Base-by-base conservation (phyloP, 129 eudicot genomes). In the Flaveria brownii region DNA sequence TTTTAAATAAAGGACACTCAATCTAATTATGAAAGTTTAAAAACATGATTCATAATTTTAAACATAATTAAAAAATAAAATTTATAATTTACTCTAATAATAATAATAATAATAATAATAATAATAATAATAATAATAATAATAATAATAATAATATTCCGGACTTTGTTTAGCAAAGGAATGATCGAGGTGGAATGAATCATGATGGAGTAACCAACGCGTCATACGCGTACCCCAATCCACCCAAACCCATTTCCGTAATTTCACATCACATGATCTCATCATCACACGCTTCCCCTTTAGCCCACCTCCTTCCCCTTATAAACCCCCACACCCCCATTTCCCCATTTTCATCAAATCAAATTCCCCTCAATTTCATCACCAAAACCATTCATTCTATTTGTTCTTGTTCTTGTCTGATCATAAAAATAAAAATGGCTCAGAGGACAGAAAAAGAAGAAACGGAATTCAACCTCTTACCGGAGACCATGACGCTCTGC, bases 381-480 rank as follows among this genome's bases (percentile, higher is more conserved):
- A 15, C 23, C 26, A 36, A 4, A 36, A 36, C 41, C 7, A 36
- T 74, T 60, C 7, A 36, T 74, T 60, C 23, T 26, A 9, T 25
- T 23, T 42, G 17, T n/a, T 7, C 16, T 60, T n/a, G 17, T n/a
- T 7, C 16, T 60, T n/a, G 18, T 64, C 25, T 74, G 50, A 69
- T 67, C 52, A 47, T 4, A 68, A 36, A 10, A 12, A 47, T 4
- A 68, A 36, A 10, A 12, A 88, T 89, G 96, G 96, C 96, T 52
- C 96, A 89, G 79, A 87, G 77, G 25, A 87, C 90, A 30, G 92
- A 87, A 73, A 84, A 87, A 23, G 92, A 90, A 77, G 96, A 90
- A 60, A 87, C 90, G 52, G 92, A 90, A 59, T 81, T 86, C 91
- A 89, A 89, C 71, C 72, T 39, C 36, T 85, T 87, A 36, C 87